Conservation (phyloP, 78 protist species). For the Pelomyxa schiedti region DNA sequence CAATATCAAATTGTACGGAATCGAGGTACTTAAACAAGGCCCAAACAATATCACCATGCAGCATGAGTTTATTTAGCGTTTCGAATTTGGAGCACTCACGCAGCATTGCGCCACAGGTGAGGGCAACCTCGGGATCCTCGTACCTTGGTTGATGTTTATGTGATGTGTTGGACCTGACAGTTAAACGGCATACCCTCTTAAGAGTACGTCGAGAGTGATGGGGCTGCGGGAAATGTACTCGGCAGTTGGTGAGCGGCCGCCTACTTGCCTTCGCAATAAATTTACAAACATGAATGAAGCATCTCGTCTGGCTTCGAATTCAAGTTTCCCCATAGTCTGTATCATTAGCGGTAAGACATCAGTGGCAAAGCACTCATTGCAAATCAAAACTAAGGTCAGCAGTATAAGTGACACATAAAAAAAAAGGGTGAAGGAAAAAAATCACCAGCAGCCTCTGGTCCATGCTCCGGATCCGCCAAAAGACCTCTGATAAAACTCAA, state of each 20-base stretch:
- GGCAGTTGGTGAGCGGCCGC: conserved; percentile 59
- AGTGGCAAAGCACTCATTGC: no score
- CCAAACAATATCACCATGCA: conserved; percentile 37
- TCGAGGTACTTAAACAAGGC: conserved; percentile 60
- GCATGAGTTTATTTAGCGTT: conserved; percentile 33
- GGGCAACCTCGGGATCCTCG: conserved; percentile 55
- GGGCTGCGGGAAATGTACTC: conserved; percentile 51
- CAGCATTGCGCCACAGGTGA: conserved; percentile 73
- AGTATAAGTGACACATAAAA: no score
- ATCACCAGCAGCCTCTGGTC: no score
- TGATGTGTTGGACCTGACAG: not conserved
- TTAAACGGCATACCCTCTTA: conserved; percentile 40
- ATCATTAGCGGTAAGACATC: no score
- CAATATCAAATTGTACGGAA: conserved; percentile 75
- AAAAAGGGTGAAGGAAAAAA: no score
- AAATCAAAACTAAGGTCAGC: no score
- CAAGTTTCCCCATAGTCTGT: no score
- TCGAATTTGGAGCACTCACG: conserved; percentile 73
- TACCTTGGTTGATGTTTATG: conserved; percentile 14
- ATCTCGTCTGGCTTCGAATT: no score
- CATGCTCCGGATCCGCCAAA: no score
- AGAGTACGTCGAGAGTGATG: conserved; percentile 37
- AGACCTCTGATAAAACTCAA: no score
- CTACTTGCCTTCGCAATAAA: conserved; percentile 44
- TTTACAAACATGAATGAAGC: conserved; percentile 63